Base-by-base conservation (phyloP, 768 basidiomycete genomes). In the Mycena indigotica region DNA sequence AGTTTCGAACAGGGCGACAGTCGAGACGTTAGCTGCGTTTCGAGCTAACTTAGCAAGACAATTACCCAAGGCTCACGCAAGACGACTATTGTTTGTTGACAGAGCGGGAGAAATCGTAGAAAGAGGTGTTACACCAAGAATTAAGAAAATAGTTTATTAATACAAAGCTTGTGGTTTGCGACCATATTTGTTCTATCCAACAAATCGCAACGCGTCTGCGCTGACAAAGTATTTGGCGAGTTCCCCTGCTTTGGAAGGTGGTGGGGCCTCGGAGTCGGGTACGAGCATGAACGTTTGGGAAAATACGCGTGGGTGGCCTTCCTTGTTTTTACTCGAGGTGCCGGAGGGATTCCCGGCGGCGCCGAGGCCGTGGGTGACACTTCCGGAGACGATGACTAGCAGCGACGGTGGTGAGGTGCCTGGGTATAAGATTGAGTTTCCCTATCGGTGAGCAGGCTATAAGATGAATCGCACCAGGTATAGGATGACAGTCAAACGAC, bases 401-500 rank as follows among this genome's bases (percentile, higher is more conserved):
- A 94, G 76, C 10, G 88, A 89, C 15, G 93, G 90, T 1, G 92
- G 92, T 46, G 86, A 84, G 19, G 82, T 85, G 50, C 89, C 91
- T 92, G 63, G 10, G 53, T 52, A 8, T 17, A 29, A n/a, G 32
- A 60, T 46, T 56, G 50, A 57, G 53, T 35, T n/a, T n/a, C n/a
- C n/a, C n/a, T n/a, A n/a, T 23, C 50, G 48, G 41, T 40, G 19
- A 28, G 38, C 29, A 28, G 28, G 30, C 25, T 48, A 28, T 35
- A 55, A 5, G 56, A 24, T 50, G 45, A 57, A 25, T 67, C 72
- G 53, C 54, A 89, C 92, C 90, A 72, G 91, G 89, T 57, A 94
- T 91, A 30, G 93, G 89, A 70, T 94, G 92, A 65, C 93, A 94
- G 69, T 94, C 93, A 62, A 91, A 92, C 17, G 89, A 91, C 69